Base-by-base conservation (phyloP, 2,329 filamentous ascomycete genomes). In the Capronia coronata region DNA sequence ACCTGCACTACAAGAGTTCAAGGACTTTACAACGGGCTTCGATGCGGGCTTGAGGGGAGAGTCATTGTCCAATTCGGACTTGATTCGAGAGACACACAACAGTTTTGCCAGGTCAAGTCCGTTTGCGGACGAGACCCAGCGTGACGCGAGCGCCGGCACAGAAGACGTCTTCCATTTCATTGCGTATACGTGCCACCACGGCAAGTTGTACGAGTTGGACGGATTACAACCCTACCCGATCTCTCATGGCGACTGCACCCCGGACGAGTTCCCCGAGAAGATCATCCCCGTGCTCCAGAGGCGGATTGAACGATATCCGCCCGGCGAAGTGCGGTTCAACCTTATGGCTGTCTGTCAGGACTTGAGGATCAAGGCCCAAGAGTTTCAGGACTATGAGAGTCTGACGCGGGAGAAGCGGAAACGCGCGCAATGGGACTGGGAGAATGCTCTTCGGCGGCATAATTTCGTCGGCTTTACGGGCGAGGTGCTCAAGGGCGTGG, bases 151-250 rank as follows among this genome's bases (percentile, higher is more conserved):
- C 46, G 80, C 81, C n/a, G 82, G 82, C 54, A 76, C 87, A 48
- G 89, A 94, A 62, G 93, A 97, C 64, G 87, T 91, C 22, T 98
- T 94, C 71, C 93, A 98, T 72, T 98, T 98, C 69, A 89, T 98
- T 62, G 93, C 90, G 25, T 98, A 98, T 71, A 90, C 88, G 7
- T 79, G 83, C 46, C 77, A 95, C 59, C 79, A 84, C 64, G 84
- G 83, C 58, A 81, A 73, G 3, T 77, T 98, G 47, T 98, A 96
- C 75, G 93, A 98, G 71, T 78, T 98, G 45, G 93, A 98, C 68
- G 93, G 93, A 14, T 75, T 98, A 57, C 91, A 97, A 70, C 88
- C 89, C 2, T 86, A 87, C 49, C 93, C 93, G 48, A 96, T 98
- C 61, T 82, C 80, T 43, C 93, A 98, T 69, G 93, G 91, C 22